phyloP scores from a whole-genome alignment of 345 rosid species.

The Mercurialis annua region DNA sequence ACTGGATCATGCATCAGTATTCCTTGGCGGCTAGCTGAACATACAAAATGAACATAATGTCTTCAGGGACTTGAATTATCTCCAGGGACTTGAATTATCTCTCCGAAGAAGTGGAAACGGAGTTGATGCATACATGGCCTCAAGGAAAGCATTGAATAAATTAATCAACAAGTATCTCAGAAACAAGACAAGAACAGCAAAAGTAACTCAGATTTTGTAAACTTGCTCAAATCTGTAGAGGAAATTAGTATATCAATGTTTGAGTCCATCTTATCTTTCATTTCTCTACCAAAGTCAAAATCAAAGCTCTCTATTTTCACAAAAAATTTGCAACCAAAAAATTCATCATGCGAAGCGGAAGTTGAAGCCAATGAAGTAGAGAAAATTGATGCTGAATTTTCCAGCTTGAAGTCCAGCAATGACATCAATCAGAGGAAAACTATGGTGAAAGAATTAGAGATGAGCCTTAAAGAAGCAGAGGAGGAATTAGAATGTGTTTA shows the following conservation, averaged over 20 bases:
- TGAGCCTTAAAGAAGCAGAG: conserved; percentile 3
- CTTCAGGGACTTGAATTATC: too few species aligned
- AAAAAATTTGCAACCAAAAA: conserved; percentile 15
- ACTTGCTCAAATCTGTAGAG: conserved; percentile 15
- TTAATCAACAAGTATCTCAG: background rate
- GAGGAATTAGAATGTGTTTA: background rate
- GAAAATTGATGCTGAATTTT: conserved; percentile 10
- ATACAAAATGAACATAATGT: too few species aligned
- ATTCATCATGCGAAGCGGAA: conserved; percentile 5
- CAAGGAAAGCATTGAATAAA: conserved; percentile 8
- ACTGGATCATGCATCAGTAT: too few species aligned
- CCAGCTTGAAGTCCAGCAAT: conserved; percentile 6
- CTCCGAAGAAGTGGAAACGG: conserved; percentile 5
- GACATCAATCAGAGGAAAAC: background rate
- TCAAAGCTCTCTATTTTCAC: conserved; percentile 23
- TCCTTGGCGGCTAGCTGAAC: too few species aligned
- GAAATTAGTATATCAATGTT: conserved; percentile 11
- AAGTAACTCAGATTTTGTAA: background rate
- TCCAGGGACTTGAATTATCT: conserved; percentile 1
- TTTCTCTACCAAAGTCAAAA: conserved; percentile 9
- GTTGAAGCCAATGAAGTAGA: background rate
- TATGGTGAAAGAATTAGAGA: background rate
- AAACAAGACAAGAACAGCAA: conserved; percentile 4
- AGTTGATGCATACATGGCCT: conserved; percentile 3
- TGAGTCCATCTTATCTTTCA: conserved; percentile 12